phyloP scores from a whole-genome alignment of 2,329 filamentous ascomycete species.

The Aspergillus sp. region DNA sequence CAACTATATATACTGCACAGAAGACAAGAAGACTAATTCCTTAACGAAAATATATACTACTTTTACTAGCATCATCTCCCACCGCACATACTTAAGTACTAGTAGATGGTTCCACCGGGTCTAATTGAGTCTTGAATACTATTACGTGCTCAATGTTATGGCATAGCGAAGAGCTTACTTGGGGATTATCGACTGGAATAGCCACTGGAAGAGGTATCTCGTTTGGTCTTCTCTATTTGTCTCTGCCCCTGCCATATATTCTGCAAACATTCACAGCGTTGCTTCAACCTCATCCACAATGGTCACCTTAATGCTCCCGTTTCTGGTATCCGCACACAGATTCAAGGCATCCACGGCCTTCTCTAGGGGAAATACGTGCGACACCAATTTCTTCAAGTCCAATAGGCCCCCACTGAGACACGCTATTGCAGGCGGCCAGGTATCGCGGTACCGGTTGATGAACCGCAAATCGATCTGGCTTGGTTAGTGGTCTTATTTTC shows the following conservation, averaged over 20 bases:
- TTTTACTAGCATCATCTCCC: too few relatives aligned
- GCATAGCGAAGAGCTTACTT: too few relatives aligned
- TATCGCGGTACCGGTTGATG: conserved; percentile 70
- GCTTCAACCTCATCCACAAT: conserved; percentile 54
- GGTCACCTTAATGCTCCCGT: conserved; percentile 62
- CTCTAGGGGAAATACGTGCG: conserved; percentile 65
- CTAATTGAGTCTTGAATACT: too few relatives aligned
- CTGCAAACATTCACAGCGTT: conserved; percentile 5
- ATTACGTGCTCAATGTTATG: too few relatives aligned
- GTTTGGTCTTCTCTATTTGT: neutral
- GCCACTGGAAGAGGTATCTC: neutral
- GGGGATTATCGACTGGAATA: neutral
- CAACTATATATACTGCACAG: too few relatives aligned
- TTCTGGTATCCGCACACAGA: conserved; percentile 53
- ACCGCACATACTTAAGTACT: too few relatives aligned
- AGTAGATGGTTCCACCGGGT: too few relatives aligned
- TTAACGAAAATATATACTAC: too few relatives aligned
- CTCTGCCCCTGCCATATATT: neutral
- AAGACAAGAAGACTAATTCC: too few relatives aligned
- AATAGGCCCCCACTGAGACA: conserved; percentile 61
- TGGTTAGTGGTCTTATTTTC: neutral
- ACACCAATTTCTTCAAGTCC: conserved; percentile 63
- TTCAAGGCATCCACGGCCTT: conserved; percentile 61
- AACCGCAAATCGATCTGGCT: conserved; percentile 65
- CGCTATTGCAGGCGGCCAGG: conserved; percentile 67